phyloP scores from a whole-genome alignment of 495 filamentous ascomycete species.

The Penicillium atrosanguineum region DNA sequence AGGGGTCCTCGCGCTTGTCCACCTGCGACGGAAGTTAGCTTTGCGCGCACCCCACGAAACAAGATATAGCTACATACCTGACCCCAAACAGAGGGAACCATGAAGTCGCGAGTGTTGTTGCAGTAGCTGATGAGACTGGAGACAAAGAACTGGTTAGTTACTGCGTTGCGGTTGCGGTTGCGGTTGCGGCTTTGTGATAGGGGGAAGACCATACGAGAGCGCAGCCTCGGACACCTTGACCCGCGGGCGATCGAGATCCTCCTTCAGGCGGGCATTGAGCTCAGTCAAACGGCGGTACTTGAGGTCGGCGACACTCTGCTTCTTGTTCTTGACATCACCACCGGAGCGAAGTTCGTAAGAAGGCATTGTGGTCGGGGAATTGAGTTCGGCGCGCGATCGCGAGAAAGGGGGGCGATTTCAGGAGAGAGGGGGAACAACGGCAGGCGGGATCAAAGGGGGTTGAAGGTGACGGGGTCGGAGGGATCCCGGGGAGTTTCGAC shows the following conservation, averaged over 20 bases:
- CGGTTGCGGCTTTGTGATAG: background rate
- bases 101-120: constrained; percentile 94
- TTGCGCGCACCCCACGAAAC: constrained; percentile 7
- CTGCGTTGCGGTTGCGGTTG: background rate
- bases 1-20: constrained; percentile 91
- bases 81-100: constrained; percentile 98
- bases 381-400: constrained; percentile 9
- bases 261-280: constrained; percentile 88
- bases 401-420: constrained; percentile 6
- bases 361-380: constrained; percentile 38
- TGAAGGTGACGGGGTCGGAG: background rate
- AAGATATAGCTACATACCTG: constrained; percentile 55
- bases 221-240: constrained; percentile 94
- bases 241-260: constrained; percentile 90
- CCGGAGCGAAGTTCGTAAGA: constrained; percentile 57
- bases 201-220: constrained; percentile 66
- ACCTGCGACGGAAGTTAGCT: constrained; percentile 47
- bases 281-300: constrained; percentile 95
- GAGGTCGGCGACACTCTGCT: constrained; percentile 97
- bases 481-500: constrained; percentile 5
- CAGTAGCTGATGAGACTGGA: constrained; percentile 91
- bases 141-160: constrained; percentile 5
- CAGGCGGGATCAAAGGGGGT: background rate
- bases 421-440: background rate
- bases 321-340: constrained; percentile 85